Evolutionary conservation across 2,329 filamentous ascomycete species (phyloP).

Genomic region (Cercospora zeina): DNA sequence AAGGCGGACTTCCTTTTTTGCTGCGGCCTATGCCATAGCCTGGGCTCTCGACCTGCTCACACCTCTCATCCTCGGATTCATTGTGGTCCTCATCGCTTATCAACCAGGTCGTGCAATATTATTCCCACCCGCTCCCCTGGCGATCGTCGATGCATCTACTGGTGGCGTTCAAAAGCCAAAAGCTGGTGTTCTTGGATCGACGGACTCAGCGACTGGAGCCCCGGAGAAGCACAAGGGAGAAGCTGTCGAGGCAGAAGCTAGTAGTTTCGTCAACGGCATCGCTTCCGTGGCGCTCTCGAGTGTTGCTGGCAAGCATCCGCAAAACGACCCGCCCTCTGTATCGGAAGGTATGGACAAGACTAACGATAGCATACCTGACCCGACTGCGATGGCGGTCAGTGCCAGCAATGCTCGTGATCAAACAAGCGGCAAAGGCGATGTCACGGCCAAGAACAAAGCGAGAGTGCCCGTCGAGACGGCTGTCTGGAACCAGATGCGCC

Average conservation of each 20-base stretch:
- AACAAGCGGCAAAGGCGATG: constrained; percentile 49
- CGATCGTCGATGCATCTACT: constrained; percentile 67
- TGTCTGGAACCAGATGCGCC: constrained; percentile 74
- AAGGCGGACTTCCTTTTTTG: constrained; percentile 67
- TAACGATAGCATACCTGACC: constrained; percentile 61
- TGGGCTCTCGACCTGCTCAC: constrained; percentile 73
- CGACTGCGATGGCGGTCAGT: constrained; percentile 56
- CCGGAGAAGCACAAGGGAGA: constrained; percentile 82
- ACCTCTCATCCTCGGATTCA: constrained; percentile 58
- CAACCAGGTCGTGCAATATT: constrained; percentile 62
- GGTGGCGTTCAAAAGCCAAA: constrained; percentile 76
- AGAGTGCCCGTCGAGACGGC: constrained; percentile 74
- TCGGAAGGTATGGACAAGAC: constrained; percentile 46
- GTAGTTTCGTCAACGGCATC: constrained; percentile 74
- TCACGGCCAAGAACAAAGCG: constrained; percentile 66
- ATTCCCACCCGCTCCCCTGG: constrained; percentile 76
- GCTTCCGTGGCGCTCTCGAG: constrained; percentile 71
- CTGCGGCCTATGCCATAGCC: constrained; percentile 60
- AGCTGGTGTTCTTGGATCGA: constrained; percentile 72
- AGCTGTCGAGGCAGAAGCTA: constrained; percentile 79
- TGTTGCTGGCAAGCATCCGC: constrained; percentile 74
- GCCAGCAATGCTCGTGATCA: constrained; percentile 58
- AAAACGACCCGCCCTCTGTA: constrained; percentile 56
- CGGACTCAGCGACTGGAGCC: constrained; percentile 76
- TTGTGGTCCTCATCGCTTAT: constrained; percentile 67